Evolutionary conservation across 1,284 basidiomycete species (phyloP), one percentile per base, ranked within the genome.

Genomic region (Bondarzewia mesenterica): DNA sequence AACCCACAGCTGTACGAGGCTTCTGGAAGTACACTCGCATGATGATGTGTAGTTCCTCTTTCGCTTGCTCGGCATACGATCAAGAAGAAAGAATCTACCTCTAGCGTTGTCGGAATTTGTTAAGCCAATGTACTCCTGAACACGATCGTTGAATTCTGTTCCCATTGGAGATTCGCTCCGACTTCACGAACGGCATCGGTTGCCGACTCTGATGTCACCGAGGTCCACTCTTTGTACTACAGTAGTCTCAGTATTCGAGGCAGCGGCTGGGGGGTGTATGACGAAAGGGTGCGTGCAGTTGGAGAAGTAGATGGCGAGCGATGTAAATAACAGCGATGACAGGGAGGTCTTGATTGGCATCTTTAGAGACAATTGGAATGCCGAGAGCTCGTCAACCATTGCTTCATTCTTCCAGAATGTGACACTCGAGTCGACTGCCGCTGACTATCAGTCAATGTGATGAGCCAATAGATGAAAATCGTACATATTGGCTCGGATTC

Each of bases 11-110:
- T 8, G 95, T 98, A 39, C 95, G 77, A 1, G 93, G 93, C 71
- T 95, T 95, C 62, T 95, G 93, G 63, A 95, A 96, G 72, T 96
- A 96, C 56, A 94, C 91, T 38, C 93, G 84, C 94, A 98, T 98
- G 59, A 98, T 77, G 62, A 99, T 97, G 66, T 89, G 79, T 36
- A 99, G 77, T 60, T 97, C 94, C 10, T 89, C 84, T 62, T 81
- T 82, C 27, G 88, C 83, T 16, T 69, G 63, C 40, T 92, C 83
- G 7, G 93, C 88, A 63, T 98, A 98, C 40, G 72, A 29, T 42
- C 16, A 42, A 18, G 41, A 18, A 25, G 23, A 51, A 15, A 39
- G 46, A 42, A 14, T 40, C n/a, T 52, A 83, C 83, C 60, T 72
- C 72, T 35, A 85, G 55, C 12, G 65, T 62, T 15, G 63, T 63